These are phyloP conservation scores for Chlorella sp. DNA, from an alignment of 139 green algal genomes.

Conservation along the genomic window DNA sequence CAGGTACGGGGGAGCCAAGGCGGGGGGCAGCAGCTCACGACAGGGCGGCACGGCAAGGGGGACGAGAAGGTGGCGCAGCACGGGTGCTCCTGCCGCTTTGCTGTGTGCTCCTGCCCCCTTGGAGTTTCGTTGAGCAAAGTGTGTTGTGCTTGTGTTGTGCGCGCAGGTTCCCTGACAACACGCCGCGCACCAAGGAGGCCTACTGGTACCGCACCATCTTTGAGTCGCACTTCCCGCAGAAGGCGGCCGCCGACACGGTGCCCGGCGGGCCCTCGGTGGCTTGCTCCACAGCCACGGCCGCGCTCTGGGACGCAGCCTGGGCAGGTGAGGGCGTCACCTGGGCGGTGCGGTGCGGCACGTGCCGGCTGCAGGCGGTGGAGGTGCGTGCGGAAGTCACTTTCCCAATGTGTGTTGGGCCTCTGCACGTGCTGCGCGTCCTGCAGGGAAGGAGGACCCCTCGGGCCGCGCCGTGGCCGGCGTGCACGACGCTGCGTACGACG, in stretches of 20 bases:
- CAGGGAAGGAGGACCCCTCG: slow-evolving; percentile 40
- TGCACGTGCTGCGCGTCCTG: no score
- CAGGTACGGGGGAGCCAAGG: no score
- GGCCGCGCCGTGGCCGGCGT: slow-evolving; percentile 42
- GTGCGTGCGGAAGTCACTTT: neutral
- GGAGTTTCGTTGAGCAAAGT: no score
- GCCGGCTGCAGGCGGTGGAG: neutral
- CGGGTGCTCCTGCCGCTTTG: no score
- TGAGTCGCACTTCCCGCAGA: slow-evolving; percentile 78
- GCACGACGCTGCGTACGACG: slow-evolving; percentile 39
- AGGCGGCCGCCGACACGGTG: slow-evolving; percentile 25
- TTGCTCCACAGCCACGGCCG: slow-evolving; percentile 52
- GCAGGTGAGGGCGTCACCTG: slow-evolving; percentile 17
- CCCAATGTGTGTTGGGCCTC: no score
- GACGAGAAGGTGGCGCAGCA: no score
- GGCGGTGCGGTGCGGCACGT: no score
- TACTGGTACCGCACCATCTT: slow-evolving; percentile 90
- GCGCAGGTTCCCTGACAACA: slow-evolving; percentile 80
- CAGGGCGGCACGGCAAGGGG: no score
- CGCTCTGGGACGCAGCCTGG: slow-evolving; percentile 50
- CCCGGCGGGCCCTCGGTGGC: slow-evolving; percentile 45
- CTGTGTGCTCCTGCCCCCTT: no score
- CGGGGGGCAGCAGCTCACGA: no score
- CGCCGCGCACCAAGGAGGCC: slow-evolving; percentile 85
- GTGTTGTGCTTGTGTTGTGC: no score